Evolutionary conservation across 345 rosid genomes (phyloP), one percentile per base, ranked within the genome.

Genomic region (Ceriops decandra): DNA sequence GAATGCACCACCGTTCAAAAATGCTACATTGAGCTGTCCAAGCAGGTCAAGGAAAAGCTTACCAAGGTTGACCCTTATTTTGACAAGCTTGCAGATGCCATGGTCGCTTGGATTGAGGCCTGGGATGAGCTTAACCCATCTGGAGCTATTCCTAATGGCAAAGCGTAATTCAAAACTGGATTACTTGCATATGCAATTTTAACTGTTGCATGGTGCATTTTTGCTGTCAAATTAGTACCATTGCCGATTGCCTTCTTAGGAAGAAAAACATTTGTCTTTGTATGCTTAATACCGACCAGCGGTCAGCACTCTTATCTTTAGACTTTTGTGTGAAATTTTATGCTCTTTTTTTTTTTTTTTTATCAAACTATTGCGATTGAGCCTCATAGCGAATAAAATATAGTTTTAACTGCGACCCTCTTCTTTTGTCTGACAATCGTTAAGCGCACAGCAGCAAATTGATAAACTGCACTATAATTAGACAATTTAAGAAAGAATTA

Each of bases 31-130:
- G 98, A 90, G 69, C 85, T 92, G 30, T 77, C 98, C 0, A 90
- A 88, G 80, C 79, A 74, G 76, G 96, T 88, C 38, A 92, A 87
- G 85, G 98, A 88, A 27, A 90, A 92, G 86, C 88, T 92, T 11
- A 35, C 80, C 65, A 76, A 87, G 69, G 75, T 92, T 2, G 96
- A 92, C 68, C 95, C 98, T 0, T 92, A 90, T 84, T 92, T 92
- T 31, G 92, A 88, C 66, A 92, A 87, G 80, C 88, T 92, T 27
- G 85, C 92, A 1, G 95, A 90, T 49, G 98, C 96, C 74, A 92
- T 92, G 98, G 87, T 90, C 42, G 87, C 92, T 31, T 92, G 98
- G 98, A 90, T 92, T 64, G 95, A 90, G 30, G 96, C 96, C 72
- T 92, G 98, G 98, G 98, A 92, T 36, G 96, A 92, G 82, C 92